A percentile compares a stretch with the other conserved stretches of the same genome.
phyloP scores from a whole-genome alignment of 108 stramenopile species.

The Cyclotella distinguenda region DNA sequence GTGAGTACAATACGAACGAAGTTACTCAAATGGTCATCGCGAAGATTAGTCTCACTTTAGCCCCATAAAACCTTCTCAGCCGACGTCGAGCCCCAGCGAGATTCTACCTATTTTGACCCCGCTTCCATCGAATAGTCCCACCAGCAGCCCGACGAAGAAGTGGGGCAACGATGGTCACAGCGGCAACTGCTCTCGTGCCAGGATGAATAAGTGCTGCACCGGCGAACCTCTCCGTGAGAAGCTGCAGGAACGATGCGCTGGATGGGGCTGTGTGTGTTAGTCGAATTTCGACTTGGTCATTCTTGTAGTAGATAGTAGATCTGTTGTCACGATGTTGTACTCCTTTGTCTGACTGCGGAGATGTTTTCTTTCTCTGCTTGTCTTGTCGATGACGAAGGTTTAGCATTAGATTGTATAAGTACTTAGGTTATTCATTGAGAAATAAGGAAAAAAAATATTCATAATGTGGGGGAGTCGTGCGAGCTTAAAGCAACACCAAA shows the following conservation, averaged over 20 bases:
- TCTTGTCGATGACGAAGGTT: too few species aligned
- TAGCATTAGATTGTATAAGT: too few species aligned
- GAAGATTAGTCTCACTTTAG: neutral
- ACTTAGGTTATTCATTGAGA: too few species aligned
- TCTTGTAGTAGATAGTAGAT: too few species aligned
- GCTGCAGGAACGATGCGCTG: slow-evolving; percentile 1
- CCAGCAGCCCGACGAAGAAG: neutral
- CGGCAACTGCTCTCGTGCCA: slow-evolving; percentile 6
- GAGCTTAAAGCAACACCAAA: too few species aligned
- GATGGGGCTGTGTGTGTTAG: slow-evolving; percentile 8
- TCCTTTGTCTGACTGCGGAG: too few species aligned
- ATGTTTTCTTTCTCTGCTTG: too few species aligned
- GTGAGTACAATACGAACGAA: neutral
- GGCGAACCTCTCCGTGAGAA: slow-evolving; percentile 7
- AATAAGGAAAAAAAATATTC: too few species aligned
- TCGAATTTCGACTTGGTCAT: too few species aligned
- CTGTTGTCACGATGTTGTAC: too few species aligned
- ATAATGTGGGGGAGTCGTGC: too few species aligned
- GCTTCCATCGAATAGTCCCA: neutral
- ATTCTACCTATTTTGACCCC: neutral
- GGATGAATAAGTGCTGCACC: slow-evolving; percentile 11
- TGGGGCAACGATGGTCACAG: neutral
- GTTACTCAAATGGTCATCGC: neutral
- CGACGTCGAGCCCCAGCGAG: neutral
- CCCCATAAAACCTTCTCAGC: neutral